Conservation (phyloP, 768 basidiomycete species). For the Leccinum barrowsii region DNA sequence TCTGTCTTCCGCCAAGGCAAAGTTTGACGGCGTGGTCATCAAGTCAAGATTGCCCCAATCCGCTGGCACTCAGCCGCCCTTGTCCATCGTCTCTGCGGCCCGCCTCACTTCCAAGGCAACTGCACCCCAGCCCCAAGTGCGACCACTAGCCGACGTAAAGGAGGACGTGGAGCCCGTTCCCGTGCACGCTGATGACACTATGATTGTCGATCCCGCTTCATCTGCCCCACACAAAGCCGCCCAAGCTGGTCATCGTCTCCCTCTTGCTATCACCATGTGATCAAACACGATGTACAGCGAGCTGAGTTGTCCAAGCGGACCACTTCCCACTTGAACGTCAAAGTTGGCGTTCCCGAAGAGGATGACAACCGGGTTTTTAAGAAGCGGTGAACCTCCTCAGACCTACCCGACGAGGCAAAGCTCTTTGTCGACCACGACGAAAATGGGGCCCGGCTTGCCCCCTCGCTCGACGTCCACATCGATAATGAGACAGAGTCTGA, state of each 20-base stretch:
- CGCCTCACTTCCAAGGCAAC: slow-evolving; percentile 37
- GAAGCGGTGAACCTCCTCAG: slow-evolving; percentile 73
- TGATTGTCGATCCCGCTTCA: slow-evolving; percentile 46
- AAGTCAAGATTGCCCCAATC: slow-evolving; percentile 41
- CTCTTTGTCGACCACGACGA: slow-evolving; percentile 44
- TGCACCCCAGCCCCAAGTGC: slow-evolving; percentile 17
- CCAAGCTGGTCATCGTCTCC: slow-evolving; percentile 30
- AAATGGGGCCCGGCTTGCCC: slow-evolving; percentile 33
- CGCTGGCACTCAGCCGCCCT: slow-evolving; percentile 44
- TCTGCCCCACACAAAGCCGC: slow-evolving; percentile 8
- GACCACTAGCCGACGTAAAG: slow-evolving; percentile 29
- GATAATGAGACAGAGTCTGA: slow-evolving; percentile 61
- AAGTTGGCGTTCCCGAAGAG: slow-evolving; percentile 42
- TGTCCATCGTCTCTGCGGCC: slow-evolving; percentile 48
- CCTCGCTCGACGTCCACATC: slow-evolving; percentile 37
- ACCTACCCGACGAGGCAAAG: slow-evolving; percentile 43
- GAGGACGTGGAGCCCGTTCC: slow-evolving; percentile 19
- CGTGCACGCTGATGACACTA: slow-evolving; percentile 46
- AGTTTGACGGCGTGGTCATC: slow-evolving; percentile 62
- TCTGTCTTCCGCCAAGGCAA: slow-evolving; percentile 41
- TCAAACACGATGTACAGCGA: slow-evolving; percentile 29
- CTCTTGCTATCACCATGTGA: slow-evolving; percentile 13
- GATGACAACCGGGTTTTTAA: slow-evolving; percentile 63
- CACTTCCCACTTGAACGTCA: slow-evolving; percentile 30
- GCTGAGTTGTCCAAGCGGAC: slow-evolving; percentile 30